Conservation (phyloP, 257 asterid genomes). For the Solanum commersonii region DNA sequence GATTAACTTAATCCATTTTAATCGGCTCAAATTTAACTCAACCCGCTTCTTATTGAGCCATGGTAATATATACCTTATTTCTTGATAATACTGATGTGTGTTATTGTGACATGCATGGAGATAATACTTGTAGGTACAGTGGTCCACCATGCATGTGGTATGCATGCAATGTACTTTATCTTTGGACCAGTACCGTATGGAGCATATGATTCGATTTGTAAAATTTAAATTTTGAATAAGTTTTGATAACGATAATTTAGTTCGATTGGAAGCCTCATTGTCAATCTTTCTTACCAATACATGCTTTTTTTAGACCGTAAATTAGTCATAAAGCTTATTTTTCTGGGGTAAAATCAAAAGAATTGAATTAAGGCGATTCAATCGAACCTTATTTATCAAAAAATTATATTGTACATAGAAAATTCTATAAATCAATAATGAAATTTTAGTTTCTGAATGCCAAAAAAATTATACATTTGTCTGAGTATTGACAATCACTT, state of each 20-base stretch:
- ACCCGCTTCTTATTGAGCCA: background rate
- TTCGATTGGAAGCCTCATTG: background rate
- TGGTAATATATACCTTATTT: background rate
- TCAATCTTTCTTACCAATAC: background rate
- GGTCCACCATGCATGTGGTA: background rate
- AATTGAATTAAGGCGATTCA: too few relatives aligned
- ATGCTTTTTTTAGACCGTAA: background rate
- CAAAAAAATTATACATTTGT: too few relatives aligned
- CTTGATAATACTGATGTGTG: background rate
- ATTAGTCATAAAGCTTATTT: too few relatives aligned
- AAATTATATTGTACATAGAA: too few relatives aligned
- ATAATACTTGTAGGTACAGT: background rate
- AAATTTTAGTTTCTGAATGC: too few relatives aligned
- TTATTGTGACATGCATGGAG: background rate
- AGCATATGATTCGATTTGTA: background rate
- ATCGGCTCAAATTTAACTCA: background rate
- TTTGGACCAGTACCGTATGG: background rate
- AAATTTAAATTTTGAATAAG: background rate
- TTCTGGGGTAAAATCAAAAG: rapidly evolving
- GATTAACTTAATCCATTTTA: background rate
- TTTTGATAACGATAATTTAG: background rate
- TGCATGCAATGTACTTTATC: background rate
- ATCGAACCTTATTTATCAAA: too few relatives aligned
- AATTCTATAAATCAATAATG: too few relatives aligned
- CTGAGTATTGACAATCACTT: too few relatives aligned